These are phyloP conservation scores for Acaromyces ingoldii DNA, from an alignment of 1,284 basidiomycete species.

Conservation along the genomic window DNA sequence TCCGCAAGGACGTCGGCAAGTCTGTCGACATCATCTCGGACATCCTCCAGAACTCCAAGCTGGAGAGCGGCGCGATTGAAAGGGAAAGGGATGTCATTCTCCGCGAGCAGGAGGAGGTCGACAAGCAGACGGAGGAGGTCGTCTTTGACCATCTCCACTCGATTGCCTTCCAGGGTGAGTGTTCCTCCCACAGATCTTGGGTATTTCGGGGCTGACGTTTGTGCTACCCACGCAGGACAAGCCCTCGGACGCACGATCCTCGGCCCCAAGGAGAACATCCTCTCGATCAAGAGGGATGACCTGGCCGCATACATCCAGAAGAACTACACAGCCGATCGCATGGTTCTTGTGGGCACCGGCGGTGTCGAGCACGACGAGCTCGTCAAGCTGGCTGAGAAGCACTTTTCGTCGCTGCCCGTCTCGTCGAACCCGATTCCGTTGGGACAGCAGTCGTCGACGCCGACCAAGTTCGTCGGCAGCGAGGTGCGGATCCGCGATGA, in stretches of 20 bases:
- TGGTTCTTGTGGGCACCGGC: conserved; percentile 96
- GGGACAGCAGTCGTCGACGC: conserved; percentile 57
- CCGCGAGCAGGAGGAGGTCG: conserved; percentile 97
- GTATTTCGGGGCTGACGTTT: not conserved
- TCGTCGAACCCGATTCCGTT: conserved; percentile 84
- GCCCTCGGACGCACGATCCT: conserved; percentile 95
- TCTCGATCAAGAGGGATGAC: conserved; percentile 89
- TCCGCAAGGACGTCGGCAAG: conserved; percentile 86
- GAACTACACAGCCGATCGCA: conserved; percentile 97
- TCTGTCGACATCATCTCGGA: conserved; percentile 97
- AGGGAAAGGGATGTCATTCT: conserved; percentile 95
- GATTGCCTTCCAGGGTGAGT: conserved; percentile 85
- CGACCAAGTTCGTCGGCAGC: conserved; percentile 81
- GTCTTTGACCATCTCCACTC: conserved; percentile 97
- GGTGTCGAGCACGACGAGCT: conserved; percentile 89
- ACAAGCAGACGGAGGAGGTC: conserved; percentile 97
- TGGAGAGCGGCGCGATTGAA: conserved; percentile 83
- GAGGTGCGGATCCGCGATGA: conserved; percentile 96
- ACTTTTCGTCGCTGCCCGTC: conserved; percentile 83
- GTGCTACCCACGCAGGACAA: conserved; percentile 61
- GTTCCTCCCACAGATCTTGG: not conserved
- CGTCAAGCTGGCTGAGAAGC: conserved; percentile 88
- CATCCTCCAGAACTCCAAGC: conserved; percentile 95
- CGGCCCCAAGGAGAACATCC: conserved; percentile 91
- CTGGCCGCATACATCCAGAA: conserved; percentile 87